Conservation (phyloP, 2,329 filamentous ascomycete species). For the Penicillium expansum region DNA sequence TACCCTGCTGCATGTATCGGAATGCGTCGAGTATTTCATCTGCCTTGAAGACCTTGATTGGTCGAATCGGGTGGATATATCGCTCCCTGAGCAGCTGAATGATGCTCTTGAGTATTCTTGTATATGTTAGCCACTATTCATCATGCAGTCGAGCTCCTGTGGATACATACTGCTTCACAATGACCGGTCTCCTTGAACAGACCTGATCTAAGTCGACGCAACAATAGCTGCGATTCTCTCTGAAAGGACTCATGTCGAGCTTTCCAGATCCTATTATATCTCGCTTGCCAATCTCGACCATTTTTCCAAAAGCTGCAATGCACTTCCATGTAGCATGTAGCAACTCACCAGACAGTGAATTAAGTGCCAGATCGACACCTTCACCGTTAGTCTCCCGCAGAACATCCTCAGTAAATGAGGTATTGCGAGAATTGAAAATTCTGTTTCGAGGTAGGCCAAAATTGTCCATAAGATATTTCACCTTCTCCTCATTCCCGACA, state of each 20-base stretch:
- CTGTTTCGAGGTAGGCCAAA: slow-evolving; percentile 20
- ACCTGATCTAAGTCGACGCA: slow-evolving; percentile 26
- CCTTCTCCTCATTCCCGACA: slow-evolving; percentile 24
- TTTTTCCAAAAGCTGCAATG: slow-evolving; percentile 29
- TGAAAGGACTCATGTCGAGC: slow-evolving; percentile 25
- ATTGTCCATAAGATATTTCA: slow-evolving; percentile 19
- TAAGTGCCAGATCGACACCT: slow-evolving; percentile 30
- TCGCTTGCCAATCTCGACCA: slow-evolving; percentile 31
- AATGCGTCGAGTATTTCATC: slow-evolving; percentile 41
- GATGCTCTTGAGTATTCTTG: not conserved
- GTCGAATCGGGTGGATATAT: slow-evolving; percentile 18
- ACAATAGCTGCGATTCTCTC: slow-evolving; percentile 22
- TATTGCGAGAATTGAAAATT: slow-evolving; percentile 26
- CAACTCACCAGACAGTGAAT: slow-evolving; percentile 28
- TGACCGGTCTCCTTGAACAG: slow-evolving; percentile 1
- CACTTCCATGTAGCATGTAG: slow-evolving; percentile 33
- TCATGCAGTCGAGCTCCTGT: not conserved
- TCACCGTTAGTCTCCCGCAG: slow-evolving; percentile 17
- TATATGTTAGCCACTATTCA: too few relatives aligned
- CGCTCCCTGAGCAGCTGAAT: slow-evolving; percentile 10
- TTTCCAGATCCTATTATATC: slow-evolving; percentile 23
- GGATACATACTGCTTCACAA: slow-evolving; percentile 8
- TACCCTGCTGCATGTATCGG: slow-evolving; percentile 43
- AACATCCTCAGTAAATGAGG: slow-evolving; percentile 18
- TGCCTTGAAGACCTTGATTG: slow-evolving; percentile 23